Percentiles rank a stretch among this genome's conserved stretches.
These are phyloP conservation scores for Wickerhamomyces subpelliculosus DNA, from an alignment of 805 yeast genomes.

Conservation along the genomic window DNA sequence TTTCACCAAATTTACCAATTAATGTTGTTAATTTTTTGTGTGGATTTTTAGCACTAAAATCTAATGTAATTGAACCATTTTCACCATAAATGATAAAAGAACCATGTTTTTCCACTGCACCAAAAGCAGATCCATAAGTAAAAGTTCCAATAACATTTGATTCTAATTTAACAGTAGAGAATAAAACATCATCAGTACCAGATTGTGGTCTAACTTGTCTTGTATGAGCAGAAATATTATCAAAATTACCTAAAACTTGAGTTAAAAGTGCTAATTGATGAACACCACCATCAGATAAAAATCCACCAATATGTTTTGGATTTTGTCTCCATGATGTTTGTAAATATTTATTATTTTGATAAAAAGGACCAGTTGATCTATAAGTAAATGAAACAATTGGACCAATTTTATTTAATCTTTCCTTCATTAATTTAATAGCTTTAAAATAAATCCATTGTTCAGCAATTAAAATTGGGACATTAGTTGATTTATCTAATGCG, in stretches of 20 bases:
- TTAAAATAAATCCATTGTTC: slow-evolving; percentile 83
- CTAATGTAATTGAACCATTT: slow-evolving; percentile 66
- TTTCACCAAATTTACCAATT: slow-evolving; percentile 20
- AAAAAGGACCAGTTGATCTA: slow-evolving; percentile 68
- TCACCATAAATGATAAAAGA: slow-evolving; percentile 70
- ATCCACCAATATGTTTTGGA: slow-evolving; percentile 93
- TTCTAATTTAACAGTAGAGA: slow-evolving; percentile 56
- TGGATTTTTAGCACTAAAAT: slow-evolving; percentile 43
- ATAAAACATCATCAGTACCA: slow-evolving; percentile 78
- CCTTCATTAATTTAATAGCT: slow-evolving; percentile 47
- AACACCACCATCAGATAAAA: slow-evolving; percentile 91
- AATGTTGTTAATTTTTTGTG: slow-evolving; percentile 27
- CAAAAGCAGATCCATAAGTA: slow-evolving; percentile 82
- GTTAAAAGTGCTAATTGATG: slow-evolving; percentile 89
- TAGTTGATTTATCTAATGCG: slow-evolving; percentile 49
- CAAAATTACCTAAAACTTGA: slow-evolving; percentile 70
- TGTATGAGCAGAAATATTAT: slow-evolving; percentile 66
- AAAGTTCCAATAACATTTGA: slow-evolving; percentile 69
- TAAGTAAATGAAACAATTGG: slow-evolving; percentile 61
- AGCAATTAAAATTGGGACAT: slow-evolving; percentile 65
- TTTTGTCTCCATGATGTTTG: slow-evolving; percentile 79
- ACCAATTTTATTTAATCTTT: slow-evolving; percentile 67
- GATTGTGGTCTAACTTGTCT: slow-evolving; percentile 69
- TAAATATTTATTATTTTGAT: slow-evolving; percentile 50
- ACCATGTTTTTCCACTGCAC: slow-evolving; percentile 67